Percentiles rank a stretch among this genome's conserved stretches.
Conservation (phyloP, 2,329 filamentous ascomycete species). For the Raffaelea albimanens region DNA sequence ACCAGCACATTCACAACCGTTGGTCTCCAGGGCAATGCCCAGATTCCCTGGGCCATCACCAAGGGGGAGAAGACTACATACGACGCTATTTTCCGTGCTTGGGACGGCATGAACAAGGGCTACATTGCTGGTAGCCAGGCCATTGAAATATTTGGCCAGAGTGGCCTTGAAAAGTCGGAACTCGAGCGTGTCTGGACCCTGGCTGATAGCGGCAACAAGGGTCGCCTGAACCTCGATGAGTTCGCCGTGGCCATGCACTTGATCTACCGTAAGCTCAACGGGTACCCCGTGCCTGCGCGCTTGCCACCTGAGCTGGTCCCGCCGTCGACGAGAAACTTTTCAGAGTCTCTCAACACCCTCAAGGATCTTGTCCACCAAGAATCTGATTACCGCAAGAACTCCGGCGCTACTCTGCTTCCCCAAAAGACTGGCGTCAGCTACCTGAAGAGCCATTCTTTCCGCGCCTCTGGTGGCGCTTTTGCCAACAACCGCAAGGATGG, state of each 20-base stretch:
- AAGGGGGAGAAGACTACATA: slow-evolving; percentile 98
- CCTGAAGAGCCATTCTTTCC: slow-evolving; percentile 90
- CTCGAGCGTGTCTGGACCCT: slow-evolving; percentile 92
- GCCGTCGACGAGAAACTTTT: slow-evolving; percentile 88
- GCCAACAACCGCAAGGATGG: slow-evolving; percentile 73
- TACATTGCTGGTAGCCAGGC: slow-evolving; percentile 87
- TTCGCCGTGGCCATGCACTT: slow-evolving; percentile 98
- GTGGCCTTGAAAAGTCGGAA: slow-evolving; percentile 82
- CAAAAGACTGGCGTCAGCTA: slow-evolving; percentile 98
- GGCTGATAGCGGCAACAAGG: slow-evolving; percentile 87
- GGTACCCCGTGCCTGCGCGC: slow-evolving; percentile 80
- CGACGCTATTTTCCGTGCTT: slow-evolving; percentile 87
- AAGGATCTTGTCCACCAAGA: slow-evolving; percentile 85
- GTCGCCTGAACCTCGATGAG: slow-evolving; percentile 88
- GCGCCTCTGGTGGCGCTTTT: slow-evolving; percentile 48
- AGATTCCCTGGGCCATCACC: slow-evolving; percentile 95
- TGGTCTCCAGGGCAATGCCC: slow-evolving; percentile 85
- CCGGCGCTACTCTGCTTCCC: slow-evolving; percentile 80
- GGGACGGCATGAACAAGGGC: slow-evolving; percentile 91
- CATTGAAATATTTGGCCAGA: slow-evolving; percentile 95
- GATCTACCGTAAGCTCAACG: slow-evolving; percentile 95
- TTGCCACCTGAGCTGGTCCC: slow-evolving; percentile 88
- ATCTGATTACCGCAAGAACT: slow-evolving; percentile 79
- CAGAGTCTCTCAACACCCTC: slow-evolving; percentile 84
- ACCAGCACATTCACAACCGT: slow-evolving; percentile 72